These are phyloP conservation scores for Calonectria pseudoreteaudii DNA, from an alignment of 2,329 filamentous ascomycete genomes.

Conservation along the genomic window DNA sequence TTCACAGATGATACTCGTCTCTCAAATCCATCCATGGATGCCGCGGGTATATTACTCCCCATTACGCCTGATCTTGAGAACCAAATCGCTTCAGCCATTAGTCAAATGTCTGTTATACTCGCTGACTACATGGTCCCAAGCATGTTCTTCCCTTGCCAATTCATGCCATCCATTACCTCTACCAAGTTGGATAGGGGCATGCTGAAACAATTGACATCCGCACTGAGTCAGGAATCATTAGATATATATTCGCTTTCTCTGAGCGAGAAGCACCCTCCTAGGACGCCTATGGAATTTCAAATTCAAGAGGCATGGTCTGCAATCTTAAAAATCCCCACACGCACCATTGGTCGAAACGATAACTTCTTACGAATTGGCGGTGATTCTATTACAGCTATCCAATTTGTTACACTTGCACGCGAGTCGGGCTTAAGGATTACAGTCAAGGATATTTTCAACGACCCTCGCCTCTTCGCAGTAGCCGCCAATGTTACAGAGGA, in stretches of 20 bases:
- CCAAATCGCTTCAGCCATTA: background rate
- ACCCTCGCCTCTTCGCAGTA: constrained; percentile 3
- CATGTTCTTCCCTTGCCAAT: background rate
- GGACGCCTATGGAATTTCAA: background rate
- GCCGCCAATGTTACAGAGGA: background rate
- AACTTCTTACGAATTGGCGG: constrained; percentile 16
- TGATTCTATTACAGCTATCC: constrained; percentile 33
- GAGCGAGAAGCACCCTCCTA: background rate
- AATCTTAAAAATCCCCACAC: constrained; percentile 42
- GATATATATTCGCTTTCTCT: constrained; percentile 20
- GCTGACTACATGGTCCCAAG: constrained; percentile 2
- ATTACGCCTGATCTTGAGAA: background rate
- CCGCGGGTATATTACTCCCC: background rate
- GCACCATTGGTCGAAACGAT: constrained; percentile 26
- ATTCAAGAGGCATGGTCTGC: constrained; percentile 50
- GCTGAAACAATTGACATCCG: constrained; percentile 5
- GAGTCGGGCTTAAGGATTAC: constrained; percentile 1
- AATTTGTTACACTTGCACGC: constrained; percentile 27
- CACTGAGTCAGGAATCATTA: constrained; percentile 12
- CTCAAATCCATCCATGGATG: background rate
- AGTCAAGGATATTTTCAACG: constrained; percentile 13
- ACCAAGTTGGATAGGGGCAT: background rate
- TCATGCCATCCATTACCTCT: constrained; percentile 1
- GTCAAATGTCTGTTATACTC: background rate
- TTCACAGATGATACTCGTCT: background rate